Percentiles rank a stretch among this genome's conserved stretches.
Conservation (phyloP, 176 grass and related monocot genomes). For the Paspalum notatum region DNA sequence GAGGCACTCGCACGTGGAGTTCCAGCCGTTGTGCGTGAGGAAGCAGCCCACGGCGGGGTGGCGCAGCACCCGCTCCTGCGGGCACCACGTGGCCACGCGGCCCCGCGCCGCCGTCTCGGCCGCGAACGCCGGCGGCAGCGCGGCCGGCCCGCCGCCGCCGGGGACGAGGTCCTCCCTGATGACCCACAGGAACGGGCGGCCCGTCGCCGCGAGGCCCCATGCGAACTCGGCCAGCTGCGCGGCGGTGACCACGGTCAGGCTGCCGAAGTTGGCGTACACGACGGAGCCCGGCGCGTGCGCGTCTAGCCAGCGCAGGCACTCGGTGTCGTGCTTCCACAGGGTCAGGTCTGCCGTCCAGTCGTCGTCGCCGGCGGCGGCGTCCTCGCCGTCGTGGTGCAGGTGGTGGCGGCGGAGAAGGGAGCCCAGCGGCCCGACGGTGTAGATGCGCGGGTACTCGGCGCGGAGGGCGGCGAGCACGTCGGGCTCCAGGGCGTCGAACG, state of each 20-base stretch:
- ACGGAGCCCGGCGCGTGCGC: neutral
- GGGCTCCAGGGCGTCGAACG: neutral
- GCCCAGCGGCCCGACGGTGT: conserved; percentile 1
- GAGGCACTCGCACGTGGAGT: conserved; percentile 41
- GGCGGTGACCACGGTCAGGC: neutral
- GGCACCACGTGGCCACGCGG: conserved; percentile 45
- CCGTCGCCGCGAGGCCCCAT: neutral
- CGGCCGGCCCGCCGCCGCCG: neutral
- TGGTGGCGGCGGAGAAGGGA: neutral
- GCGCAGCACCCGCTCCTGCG: conserved; percentile 51
- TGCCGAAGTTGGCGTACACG: conserved; percentile 17
- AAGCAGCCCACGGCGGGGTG: conserved; percentile 56
- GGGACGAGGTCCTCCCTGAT: neutral
- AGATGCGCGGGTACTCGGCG: neutral
- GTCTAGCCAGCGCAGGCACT: neutral
- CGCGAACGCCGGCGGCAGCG: conserved; percentile 43
- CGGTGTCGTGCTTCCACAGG: conserved; percentile 18
- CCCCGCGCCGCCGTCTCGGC: conserved; percentile 43
- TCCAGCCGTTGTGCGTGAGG: conserved; percentile 61
- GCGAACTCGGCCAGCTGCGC: neutral
- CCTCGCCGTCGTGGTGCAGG: neutral
- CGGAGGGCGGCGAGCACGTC: conserved; percentile 11
- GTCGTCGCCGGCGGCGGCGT: neutral
- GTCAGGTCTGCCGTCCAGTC: neutral
- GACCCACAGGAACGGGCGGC: neutral